Evolutionary conservation across 2,329 filamentous ascomycete species (phyloP), one percentile per base, ranked within the genome.

Genomic region (Nigrospora oryzae): DNA sequence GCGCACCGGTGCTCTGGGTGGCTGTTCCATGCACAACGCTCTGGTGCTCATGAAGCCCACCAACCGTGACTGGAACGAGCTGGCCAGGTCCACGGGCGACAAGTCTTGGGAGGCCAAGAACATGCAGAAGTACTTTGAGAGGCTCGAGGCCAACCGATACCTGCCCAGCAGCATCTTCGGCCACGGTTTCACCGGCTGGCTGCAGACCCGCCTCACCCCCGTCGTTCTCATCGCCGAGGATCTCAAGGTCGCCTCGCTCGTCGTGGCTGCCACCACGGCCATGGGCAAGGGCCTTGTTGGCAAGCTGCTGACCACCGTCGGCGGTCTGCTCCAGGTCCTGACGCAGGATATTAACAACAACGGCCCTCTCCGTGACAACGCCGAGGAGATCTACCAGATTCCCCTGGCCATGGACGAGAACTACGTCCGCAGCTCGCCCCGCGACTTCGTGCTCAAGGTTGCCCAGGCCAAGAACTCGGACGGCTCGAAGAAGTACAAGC

Each of bases 391-490:
- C 33, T 42, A 70, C 59, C 75, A 79, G 56, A 69, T 79, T 10
- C 75, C 77, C 11, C 55, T 77, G 34, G 64, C 68, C 1, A 69
- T 71, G 34, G 58, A 42, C 32, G 41, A 47, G 40, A 56, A 63
- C 8, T 60, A 59, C 34, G 65, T 64, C 41, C 71, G 74, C 12
- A 70, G 61, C 28, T 69, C 71, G 11, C 63, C 74, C n/a, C 71
- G 73, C 28, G 70, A 77, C 36, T 75, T 75, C 48, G 60, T 79
- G 23, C 54, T 75, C 45, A 63, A 66, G 37, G 69, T 70, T n/a
- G 65, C 66, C n/a, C 69, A 69, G 44, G 73, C 72, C 6, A 64
- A 63, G 47, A 69, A 69, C 53, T 46, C 51, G 5, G 67, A 76
- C 47, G 74, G 74, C 30, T 50, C 48, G 37, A 51, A 49, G 49